A percentile compares a stretch with the other conserved stretches of the same genome.
Conservation (phyloP, 805 yeast species). For the Blastobotrys parvus region DNA sequence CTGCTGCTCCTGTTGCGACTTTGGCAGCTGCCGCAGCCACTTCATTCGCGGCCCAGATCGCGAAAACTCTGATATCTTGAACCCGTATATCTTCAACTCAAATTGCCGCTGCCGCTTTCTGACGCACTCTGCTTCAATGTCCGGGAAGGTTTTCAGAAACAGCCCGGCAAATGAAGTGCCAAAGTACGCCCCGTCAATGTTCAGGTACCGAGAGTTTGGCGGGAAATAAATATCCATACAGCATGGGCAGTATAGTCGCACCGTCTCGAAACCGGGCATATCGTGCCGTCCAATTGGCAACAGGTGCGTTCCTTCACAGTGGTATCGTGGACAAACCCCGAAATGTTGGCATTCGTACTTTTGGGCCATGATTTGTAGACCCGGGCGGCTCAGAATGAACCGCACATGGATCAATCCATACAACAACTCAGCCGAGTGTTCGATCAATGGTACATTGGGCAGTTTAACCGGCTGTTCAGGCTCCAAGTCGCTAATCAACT, state of each 20-base stretch:
- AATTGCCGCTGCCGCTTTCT: slow-evolving; percentile 39
- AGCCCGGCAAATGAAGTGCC: slow-evolving; percentile 95
- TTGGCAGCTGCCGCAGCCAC: slow-evolving; percentile 83
- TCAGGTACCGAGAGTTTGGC: slow-evolving; percentile 72
- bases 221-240: slow-evolving; percentile 90
- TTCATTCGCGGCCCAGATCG: slow-evolving; percentile 88
- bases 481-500: slow-evolving; percentile 81
- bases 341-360: slow-evolving; percentile 84
- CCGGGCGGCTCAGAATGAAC: slow-evolving; percentile 80
- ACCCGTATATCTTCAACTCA: slow-evolving; percentile 80
- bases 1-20: slow-evolving; percentile 46
- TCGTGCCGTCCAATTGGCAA: slow-evolving; percentile 90
- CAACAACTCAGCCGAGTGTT: slow-evolving; percentile 83
- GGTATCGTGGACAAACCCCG: slow-evolving; percentile 85
- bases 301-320: slow-evolving; percentile 82
- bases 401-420: slow-evolving; percentile 95
- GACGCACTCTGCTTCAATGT: slow-evolving; percentile 67
- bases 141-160: slow-evolving; percentile 86
- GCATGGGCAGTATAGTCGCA: slow-evolving; percentile 86
- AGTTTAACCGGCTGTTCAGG: slow-evolving; percentile 50
- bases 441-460: slow-evolving; percentile 66
- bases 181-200: slow-evolving; percentile 93
- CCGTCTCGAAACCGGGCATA: slow-evolving; percentile 85
- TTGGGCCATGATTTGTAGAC: slow-evolving; percentile 77
- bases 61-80: slow-evolving; percentile 66